Conservation (phyloP, 148 eudicot species). For the Arctostaphylos glauca region DNA sequence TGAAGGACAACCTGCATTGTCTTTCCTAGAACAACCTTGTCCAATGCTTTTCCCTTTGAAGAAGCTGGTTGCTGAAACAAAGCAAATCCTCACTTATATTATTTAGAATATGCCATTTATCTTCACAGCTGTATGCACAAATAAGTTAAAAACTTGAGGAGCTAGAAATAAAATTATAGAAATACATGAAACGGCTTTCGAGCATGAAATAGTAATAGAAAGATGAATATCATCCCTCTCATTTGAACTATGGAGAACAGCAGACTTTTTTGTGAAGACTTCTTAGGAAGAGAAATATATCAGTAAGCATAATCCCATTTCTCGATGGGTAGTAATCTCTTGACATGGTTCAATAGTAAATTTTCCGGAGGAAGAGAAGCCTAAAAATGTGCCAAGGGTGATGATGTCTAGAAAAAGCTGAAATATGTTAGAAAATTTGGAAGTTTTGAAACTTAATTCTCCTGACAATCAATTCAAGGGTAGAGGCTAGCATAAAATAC, state of each 20-base stretch:
- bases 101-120: background rate
- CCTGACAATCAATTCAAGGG: background rate
- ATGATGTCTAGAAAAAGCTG: background rate
- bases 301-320: background rate
- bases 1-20: constrained; percentile 29
- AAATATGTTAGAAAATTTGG: background rate
- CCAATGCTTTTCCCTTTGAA: constrained; percentile 29
- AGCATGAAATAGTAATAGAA: background rate
- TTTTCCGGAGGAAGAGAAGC: background rate
- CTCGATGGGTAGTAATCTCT: background rate
- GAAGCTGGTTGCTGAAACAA: constrained; percentile 46
- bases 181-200: background rate
- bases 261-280: background rate
- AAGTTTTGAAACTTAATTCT: background rate
- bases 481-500: background rate
- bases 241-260: background rate
- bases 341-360: background rate
- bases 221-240: background rate
- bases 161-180: background rate
- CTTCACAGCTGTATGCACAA: background rate
- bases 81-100: constrained; percentile 4
- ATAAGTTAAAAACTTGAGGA: background rate
- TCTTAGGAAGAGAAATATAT: background rate
- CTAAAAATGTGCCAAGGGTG: background rate
- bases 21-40: constrained; percentile 28